Conservation (phyloP, 371 early-diverging fungal species). For the Amoeboaphelidium protococcarum region DNA sequence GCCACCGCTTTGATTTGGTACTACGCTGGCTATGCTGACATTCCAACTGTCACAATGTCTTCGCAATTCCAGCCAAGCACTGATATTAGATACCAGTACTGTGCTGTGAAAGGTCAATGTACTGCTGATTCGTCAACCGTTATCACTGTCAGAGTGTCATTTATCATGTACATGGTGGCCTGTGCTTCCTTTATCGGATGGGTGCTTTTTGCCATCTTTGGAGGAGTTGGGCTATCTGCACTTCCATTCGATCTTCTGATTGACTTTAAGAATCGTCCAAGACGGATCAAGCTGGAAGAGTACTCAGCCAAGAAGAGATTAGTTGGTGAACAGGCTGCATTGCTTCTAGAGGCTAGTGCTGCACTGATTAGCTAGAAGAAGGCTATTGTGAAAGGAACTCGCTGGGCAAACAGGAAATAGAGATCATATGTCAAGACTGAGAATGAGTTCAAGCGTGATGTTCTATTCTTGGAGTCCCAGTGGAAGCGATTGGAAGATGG, state of each 20-base stretch:
- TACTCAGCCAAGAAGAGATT: slow-evolving; percentile 16
- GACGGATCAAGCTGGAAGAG: slow-evolving; percentile 17
- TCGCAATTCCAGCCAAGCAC: slow-evolving; percentile 6
- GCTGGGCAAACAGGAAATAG: background rate
- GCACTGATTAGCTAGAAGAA: slow-evolving; percentile 13
- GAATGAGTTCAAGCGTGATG: slow-evolving; percentile 9
- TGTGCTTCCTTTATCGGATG: slow-evolving; percentile 18
- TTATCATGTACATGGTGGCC: slow-evolving; percentile 21
- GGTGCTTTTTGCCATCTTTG: slow-evolving; percentile 21
- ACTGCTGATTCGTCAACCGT: too few relatives aligned
- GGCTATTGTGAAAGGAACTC: too few relatives aligned
- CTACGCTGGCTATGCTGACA: slow-evolving; percentile 14
- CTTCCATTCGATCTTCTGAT: slow-evolving; percentile 20
- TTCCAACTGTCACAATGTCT: slow-evolving; percentile 7
- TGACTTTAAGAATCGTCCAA: slow-evolving; percentile 19
- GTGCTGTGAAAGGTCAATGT: too few relatives aligned
- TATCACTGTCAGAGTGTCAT: slow-evolving; percentile 14
- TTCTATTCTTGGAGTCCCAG: slow-evolving; percentile 19
- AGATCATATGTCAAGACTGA: too few relatives aligned
- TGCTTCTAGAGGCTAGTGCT: slow-evolving; percentile 18
- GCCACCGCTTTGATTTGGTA: slow-evolving; percentile 15
- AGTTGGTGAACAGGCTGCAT: slow-evolving; percentile 16
- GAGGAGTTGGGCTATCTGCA: slow-evolving; percentile 21
- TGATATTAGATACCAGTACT: background rate
- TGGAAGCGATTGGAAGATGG: slow-evolving; percentile 17